phyloP scores from a whole-genome alignment of 106 monocot genomes.

The Dioscorea alata region DNA sequence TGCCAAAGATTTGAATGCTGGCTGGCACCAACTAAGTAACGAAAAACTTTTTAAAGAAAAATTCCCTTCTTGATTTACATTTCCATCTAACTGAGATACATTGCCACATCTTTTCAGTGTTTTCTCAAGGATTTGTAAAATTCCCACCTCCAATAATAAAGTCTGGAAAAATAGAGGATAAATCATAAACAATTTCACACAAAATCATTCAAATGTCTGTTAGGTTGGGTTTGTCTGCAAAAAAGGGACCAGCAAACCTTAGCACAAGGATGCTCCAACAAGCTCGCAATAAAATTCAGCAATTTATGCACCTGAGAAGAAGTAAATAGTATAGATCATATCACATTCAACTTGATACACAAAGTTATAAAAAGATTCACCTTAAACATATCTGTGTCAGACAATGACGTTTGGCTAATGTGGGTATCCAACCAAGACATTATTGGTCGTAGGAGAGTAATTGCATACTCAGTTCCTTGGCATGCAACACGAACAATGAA shows the following conservation, averaged over 20 bases:
- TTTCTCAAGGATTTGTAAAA: constrained; percentile 32
- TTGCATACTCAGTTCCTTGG: constrained; percentile 67
- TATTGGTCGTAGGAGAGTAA: constrained; percentile 62
- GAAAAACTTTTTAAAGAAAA: constrained; percentile 18
- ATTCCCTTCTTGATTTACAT: constrained; percentile 27
- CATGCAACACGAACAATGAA: constrained; percentile 78
- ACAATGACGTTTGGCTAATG: constrained; percentile 38
- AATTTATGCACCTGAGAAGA: constrained; percentile 71
- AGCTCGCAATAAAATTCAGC: constrained; percentile 69
- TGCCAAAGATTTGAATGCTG: constrained; percentile 63
- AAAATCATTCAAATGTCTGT: background rate
- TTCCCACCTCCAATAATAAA: constrained; percentile 50
- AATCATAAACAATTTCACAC: background rate
- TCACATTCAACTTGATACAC: background rate
- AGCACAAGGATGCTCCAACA: constrained; percentile 71
- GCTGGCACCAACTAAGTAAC: constrained; percentile 46
- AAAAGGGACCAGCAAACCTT: constrained; percentile 36
- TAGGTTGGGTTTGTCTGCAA: background rate
- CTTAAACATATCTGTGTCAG: constrained; percentile 63
- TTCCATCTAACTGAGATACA: constrained; percentile 29
- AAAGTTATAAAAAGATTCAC: constrained; percentile 16
- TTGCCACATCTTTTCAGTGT: constrained; percentile 37
- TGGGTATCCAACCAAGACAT: constrained; percentile 57
- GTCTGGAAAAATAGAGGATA: constrained; percentile 31
- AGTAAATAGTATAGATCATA: background rate